A percentile compares a stretch with the other conserved stretches of the same genome.
Conservation (phyloP, 441 rosid genomes). For the Aleurites moluccanus region DNA sequence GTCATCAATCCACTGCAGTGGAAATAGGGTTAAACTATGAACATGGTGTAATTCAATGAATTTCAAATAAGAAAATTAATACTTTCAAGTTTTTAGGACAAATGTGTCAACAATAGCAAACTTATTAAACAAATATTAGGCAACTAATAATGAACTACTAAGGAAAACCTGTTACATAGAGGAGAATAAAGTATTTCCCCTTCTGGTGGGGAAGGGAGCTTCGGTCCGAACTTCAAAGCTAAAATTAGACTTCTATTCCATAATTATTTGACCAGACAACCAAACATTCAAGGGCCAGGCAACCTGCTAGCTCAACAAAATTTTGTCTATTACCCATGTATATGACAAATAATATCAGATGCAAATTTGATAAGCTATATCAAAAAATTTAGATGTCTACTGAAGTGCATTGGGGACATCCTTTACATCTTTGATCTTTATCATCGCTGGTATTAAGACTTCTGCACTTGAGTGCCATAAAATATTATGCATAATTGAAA, state of each 20-base stretch:
- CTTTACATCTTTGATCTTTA: background rate
- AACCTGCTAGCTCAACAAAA: constrained; percentile 2
- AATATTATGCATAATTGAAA: background rate
- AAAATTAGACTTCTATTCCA: background rate
- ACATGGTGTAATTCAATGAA: background rate
- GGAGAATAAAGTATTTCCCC: background rate
- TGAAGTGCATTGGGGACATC: background rate
- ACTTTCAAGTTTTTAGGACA: background rate
- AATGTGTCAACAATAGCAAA: background rate
- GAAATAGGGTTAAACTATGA: constrained; percentile 19
- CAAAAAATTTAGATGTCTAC: background rate
- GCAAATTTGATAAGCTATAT: background rate
- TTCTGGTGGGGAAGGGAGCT: background rate
- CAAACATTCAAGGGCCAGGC: constrained; percentile 1
- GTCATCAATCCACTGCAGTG: constrained; percentile 80
- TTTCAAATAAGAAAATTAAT: background rate
- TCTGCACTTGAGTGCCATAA: background rate
- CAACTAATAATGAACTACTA: background rate
- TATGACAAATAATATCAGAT: background rate
- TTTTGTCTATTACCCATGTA: background rate
- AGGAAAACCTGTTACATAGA: background rate
- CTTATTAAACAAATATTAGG: background rate
- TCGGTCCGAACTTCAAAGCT: background rate
- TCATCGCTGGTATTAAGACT: background rate
- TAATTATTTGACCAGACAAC: background rate